A percentile compares a stretch with the other conserved stretches of the same genome.
Evolutionary conservation across 2,329 filamentous ascomycete genomes (phyloP).

Genomic region (Pseudogymnoascus sp.): DNA sequence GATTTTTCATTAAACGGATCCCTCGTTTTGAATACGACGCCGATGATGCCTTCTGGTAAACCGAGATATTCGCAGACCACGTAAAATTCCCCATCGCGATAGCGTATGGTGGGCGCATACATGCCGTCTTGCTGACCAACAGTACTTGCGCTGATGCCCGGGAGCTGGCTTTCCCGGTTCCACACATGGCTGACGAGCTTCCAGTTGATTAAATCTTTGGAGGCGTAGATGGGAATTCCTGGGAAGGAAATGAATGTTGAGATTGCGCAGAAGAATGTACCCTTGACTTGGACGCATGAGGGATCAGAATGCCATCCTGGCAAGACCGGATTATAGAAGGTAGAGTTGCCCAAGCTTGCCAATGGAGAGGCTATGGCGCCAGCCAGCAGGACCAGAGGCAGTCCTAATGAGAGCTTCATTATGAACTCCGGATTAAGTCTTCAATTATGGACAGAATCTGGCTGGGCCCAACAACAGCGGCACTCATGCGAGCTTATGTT

Average conservation of each 20-base stretch:
- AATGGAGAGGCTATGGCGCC: slow-evolving; percentile 23
- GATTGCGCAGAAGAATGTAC: slow-evolving; percentile 49
- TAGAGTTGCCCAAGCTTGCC: not conserved
- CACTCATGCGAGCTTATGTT: not conserved
- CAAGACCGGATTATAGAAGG: slow-evolving; percentile 9
- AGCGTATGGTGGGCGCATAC: slow-evolving; percentile 40
- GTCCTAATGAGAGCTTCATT: not conserved
- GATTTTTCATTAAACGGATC: slow-evolving; percentile 47
- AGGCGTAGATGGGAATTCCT: slow-evolving; percentile 50
- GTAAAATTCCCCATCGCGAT: slow-evolving; percentile 38
- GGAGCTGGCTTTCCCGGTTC: slow-evolving; percentile 41
- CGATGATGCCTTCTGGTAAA: not conserved
- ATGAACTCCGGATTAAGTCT: not conserved
- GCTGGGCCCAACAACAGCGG: not conserved
- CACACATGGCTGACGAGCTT: slow-evolving; percentile 43
- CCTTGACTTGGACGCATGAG: slow-evolving; percentile 36
- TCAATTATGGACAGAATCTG: not conserved
- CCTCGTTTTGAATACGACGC: slow-evolving; percentile 30
- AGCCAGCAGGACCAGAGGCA: slow-evolving; percentile 10
- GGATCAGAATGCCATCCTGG: slow-evolving; percentile 54
- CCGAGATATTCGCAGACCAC: slow-evolving; percentile 40
- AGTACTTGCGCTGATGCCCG: slow-evolving; percentile 28
- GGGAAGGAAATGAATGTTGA: slow-evolving; percentile 56
- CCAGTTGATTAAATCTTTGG: slow-evolving; percentile 45
- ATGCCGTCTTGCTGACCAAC: slow-evolving; percentile 31